A percentile compares a stretch with the other conserved stretches of the same genome.
Conservation (phyloP, 495 filamentous ascomycete genomes). For the Penicillium alfredii region DNA sequence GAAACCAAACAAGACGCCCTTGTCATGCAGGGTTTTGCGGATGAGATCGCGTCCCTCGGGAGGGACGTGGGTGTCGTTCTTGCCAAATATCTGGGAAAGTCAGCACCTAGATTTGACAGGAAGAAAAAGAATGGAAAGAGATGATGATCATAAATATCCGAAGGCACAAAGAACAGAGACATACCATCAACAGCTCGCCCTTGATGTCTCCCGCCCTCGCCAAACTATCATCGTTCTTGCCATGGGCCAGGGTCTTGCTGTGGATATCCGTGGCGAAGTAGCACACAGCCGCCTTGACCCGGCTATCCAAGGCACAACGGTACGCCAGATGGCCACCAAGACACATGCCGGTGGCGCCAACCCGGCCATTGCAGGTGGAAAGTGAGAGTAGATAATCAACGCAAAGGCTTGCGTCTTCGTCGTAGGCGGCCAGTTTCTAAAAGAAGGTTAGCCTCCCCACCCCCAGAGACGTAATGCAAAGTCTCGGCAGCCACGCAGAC, state of each 20-base stretch:
- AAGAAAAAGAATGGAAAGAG: not conserved
- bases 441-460: too few species aligned
- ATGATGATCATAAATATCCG: too few species aligned
- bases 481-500: slow-evolving; percentile 31
- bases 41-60: slow-evolving; percentile 81
- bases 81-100: slow-evolving; percentile 62
- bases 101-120: not conserved
- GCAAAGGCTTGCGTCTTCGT: slow-evolving; percentile 72
- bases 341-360: slow-evolving; percentile 93
- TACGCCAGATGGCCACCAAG: slow-evolving; percentile 88
- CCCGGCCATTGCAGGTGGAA: slow-evolving; percentile 73
- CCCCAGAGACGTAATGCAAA: too few species aligned
- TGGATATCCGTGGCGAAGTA: slow-evolving; percentile 96
- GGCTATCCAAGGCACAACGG: slow-evolving; percentile 71
- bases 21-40: slow-evolving; percentile 71
- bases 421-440: slow-evolving; percentile 83
- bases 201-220: slow-evolving; percentile 64
- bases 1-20: slow-evolving; percentile 69
- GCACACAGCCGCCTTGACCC: slow-evolving; percentile 70
- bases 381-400: slow-evolving; percentile 70
- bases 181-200: slow-evolving; percentile 66
- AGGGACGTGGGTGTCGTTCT: slow-evolving; percentile 85
- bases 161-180: slow-evolving; percentile 13
- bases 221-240: slow-evolving; percentile 63
- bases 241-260: slow-evolving; percentile 61